phyloP scores from a whole-genome alignment of 2,329 filamentous ascomycete species.

The Blastomyces gilchristii region DNA sequence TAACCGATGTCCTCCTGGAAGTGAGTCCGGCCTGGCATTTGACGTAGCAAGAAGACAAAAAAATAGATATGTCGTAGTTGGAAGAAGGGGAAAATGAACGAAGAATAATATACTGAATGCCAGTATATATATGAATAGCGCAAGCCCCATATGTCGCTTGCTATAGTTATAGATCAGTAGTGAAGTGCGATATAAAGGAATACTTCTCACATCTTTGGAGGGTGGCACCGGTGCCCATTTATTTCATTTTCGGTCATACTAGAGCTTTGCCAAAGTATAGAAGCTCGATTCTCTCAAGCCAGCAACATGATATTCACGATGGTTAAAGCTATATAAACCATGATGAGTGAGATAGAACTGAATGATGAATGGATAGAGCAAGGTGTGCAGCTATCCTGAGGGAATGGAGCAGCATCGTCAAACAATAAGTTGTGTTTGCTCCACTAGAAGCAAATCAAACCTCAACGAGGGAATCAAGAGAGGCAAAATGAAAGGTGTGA shows the following conservation, averaged over 20 bases:
- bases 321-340: not conserved
- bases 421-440: not conserved
- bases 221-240: too few relatives aligned
- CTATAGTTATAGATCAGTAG: not conserved
- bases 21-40: not conserved
- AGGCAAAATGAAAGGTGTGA: not conserved
- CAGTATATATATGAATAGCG: not conserved
- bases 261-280: not conserved
- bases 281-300: not conserved
- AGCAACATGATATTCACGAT: not conserved
- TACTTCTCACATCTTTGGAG: not conserved
- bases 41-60: not conserved
- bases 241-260: not conserved
- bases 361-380: not conserved
- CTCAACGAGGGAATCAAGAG: not conserved
- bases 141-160: not conserved
- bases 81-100: not conserved
- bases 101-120: not conserved
- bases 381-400: not conserved
- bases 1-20: not conserved
- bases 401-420: not conserved
- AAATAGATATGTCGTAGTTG: not conserved
- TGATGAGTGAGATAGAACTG: not conserved
- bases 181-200: not conserved
- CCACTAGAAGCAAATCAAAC: not conserved